Conservation (phyloP, 148 eudicot species). For the Arbutus unedo region DNA sequence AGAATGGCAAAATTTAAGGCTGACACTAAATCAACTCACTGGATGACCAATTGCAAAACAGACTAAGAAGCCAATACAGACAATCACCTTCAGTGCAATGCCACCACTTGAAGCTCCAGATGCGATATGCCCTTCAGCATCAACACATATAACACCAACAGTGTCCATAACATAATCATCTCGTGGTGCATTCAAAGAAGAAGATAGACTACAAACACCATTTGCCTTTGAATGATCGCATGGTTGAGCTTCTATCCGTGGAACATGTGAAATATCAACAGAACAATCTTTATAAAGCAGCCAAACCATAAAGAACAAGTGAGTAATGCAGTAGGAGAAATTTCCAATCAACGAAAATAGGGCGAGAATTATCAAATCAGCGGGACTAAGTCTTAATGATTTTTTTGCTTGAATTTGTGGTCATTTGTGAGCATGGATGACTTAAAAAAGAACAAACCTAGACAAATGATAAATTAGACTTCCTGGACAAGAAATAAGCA, state of each 20-base stretch:
- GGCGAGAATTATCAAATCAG: not conserved
- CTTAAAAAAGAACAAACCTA: not conserved
- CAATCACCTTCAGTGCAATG: constrained; percentile 81
- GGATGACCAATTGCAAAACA: not conserved
- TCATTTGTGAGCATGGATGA: not conserved
- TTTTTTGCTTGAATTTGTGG: not conserved
- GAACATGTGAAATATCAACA: constrained; percentile 7
- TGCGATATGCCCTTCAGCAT: constrained; percentile 69
- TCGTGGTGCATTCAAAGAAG: constrained; percentile 23
- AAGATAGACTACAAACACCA: constrained; percentile 26
- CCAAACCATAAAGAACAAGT: not conserved
- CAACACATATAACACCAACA: constrained; percentile 93
- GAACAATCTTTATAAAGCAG: not conserved
- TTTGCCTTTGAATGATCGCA: constrained; percentile 25
- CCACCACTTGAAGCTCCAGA: constrained; percentile 99
- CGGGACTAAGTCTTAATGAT: not conserved
- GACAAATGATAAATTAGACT: not conserved
- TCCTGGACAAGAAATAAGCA: not conserved
- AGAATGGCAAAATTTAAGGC: not conserved
- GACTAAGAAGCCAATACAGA: not conserved
- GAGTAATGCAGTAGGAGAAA: not conserved
- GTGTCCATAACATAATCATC: constrained; percentile 73
- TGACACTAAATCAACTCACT: not conserved
- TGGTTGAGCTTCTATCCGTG: constrained; percentile 29
- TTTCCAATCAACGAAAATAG: not conserved